phyloP scores from a whole-genome alignment of 495 filamentous ascomycete genomes.

The Cairneyella variabilis region DNA sequence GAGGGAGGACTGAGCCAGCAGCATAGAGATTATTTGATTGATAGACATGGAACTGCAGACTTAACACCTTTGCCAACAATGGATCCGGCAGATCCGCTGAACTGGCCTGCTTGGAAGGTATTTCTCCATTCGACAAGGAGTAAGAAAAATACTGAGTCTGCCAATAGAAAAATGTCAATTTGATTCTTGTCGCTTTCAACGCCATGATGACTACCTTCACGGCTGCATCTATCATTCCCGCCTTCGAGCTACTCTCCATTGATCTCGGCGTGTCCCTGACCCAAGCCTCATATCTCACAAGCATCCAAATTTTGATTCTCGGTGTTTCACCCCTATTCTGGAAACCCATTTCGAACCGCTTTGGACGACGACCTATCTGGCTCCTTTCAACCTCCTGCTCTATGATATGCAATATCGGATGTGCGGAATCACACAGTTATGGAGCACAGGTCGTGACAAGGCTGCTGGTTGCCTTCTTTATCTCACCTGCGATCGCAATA shows the following conservation, averaged over 20 bases:
- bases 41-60: too few species aligned
- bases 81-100: background rate
- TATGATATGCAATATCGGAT: constrained; percentile 47
- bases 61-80: too few species aligned
- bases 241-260: constrained; percentile 42
- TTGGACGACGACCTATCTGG: constrained; percentile 48
- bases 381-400: constrained; percentile 43
- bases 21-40: too few species aligned
- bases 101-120: background rate
- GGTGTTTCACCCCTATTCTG: constrained; percentile 50
- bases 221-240: constrained; percentile 47
- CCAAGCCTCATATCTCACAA: constrained; percentile 45
- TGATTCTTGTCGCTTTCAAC: constrained; percentile 51
- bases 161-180: constrained; percentile 47
- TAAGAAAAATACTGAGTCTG: background rate
- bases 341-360: constrained; percentile 49
- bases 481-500: constrained; percentile 47
- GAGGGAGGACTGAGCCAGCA: too few species aligned
- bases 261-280: constrained; percentile 39
- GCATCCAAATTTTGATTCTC: constrained; percentile 45
- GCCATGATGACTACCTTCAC: constrained; percentile 55
- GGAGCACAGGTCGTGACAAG: constrained; percentile 40
- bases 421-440: constrained; percentile 44
- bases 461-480: constrained; percentile 48
- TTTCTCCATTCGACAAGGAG: background rate